A percentile compares a stretch with the other conserved stretches of the same genome.
Conservation (phyloP, 352 stramenopile genomes). For the Elongisporangium undulatum region DNA sequence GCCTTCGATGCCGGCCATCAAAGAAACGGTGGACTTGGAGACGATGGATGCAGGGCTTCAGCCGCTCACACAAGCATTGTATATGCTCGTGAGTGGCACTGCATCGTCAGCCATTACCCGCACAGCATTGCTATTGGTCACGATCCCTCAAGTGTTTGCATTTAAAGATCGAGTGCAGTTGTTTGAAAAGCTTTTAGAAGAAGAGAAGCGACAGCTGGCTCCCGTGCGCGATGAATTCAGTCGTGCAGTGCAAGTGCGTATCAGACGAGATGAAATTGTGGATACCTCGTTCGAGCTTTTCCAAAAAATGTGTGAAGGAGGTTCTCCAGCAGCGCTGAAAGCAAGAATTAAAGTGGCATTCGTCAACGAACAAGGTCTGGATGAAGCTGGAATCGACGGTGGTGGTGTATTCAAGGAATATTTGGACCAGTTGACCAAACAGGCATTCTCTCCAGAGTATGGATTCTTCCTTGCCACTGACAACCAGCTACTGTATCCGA, state of each 20-base stretch:
- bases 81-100: conserved; percentile 34
- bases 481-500: conserved; percentile 92
- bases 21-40: conserved; percentile 58
- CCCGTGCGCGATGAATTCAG: conserved; percentile 59
- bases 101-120: conserved; percentile 30
- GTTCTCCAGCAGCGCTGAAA: conserved; percentile 75
- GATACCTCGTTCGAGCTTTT: conserved; percentile 88
- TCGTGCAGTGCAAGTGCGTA: conserved; percentile 43
- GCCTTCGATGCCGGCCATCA: conserved; percentile 62
- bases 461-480: conserved; percentile 83
- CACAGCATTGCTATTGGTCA: conserved; percentile 53
- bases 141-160: conserved; percentile 75
- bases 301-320: conserved; percentile 38
- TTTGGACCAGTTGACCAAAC: conserved; percentile 86
- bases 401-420: conserved; percentile 98
- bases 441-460: conserved; percentile 85
- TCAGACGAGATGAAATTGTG: conserved; percentile 86
- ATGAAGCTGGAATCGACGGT: conserved; percentile 96
- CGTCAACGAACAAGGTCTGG: conserved; percentile 90
- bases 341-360: conserved; percentile 90
- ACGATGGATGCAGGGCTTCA: conserved; percentile 54
- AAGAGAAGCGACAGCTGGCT: conserved; percentile 45
- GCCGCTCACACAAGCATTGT: conserved; percentile 37
- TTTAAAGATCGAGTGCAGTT: conserved; percentile 74
- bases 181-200: conserved; percentile 67